Conservation (phyloP, 768 basidiomycete genomes). For the Tricholoma sp. region DNA sequence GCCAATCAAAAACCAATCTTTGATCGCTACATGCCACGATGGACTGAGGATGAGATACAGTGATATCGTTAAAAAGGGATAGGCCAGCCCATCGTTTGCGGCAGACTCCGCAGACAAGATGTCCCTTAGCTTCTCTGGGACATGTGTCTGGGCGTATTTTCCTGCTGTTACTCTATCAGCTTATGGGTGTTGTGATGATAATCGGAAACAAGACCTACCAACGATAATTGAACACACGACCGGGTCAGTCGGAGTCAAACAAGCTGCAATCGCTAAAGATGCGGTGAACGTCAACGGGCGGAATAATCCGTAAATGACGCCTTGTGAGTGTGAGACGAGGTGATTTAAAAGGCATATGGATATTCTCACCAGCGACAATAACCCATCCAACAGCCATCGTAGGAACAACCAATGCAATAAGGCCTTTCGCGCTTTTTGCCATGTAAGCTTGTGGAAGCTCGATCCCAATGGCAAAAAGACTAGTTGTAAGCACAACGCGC, state of each 20-base stretch:
- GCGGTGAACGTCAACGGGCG: constrained; percentile 68
- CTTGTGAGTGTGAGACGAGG: constrained; percentile 28
- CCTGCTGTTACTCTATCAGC: constrained; percentile 42
- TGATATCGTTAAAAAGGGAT: constrained; percentile 85
- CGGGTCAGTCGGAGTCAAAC: constrained; percentile 92
- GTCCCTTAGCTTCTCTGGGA: constrained; percentile 71
- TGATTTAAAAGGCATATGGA: neutral
- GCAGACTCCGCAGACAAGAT: constrained; percentile 88
- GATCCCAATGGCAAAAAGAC: constrained; percentile 93
- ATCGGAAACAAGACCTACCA: constrained; percentile 31
- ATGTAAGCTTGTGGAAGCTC: constrained; percentile 88
- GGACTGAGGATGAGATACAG: constrained; percentile 79
- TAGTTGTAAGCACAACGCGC: constrained; percentile 72
- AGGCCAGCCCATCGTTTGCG: constrained; percentile 93
- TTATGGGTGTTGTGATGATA: neutral
- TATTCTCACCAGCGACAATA: constrained; percentile 54
- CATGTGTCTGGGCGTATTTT: constrained; percentile 62
- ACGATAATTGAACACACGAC: constrained; percentile 85
- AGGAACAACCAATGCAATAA: constrained; percentile 67
- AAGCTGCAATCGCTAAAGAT: constrained; percentile 82
- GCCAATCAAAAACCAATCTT: constrained; percentile 83
- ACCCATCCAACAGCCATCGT: constrained; percentile 88
- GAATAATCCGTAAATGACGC: constrained; percentile 65
- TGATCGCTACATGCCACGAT: constrained; percentile 57
- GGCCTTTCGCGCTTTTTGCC: constrained; percentile 67